Base-by-base conservation (phyloP, 164 flowering plant genomes). In the Vitis vinifera region DNA sequence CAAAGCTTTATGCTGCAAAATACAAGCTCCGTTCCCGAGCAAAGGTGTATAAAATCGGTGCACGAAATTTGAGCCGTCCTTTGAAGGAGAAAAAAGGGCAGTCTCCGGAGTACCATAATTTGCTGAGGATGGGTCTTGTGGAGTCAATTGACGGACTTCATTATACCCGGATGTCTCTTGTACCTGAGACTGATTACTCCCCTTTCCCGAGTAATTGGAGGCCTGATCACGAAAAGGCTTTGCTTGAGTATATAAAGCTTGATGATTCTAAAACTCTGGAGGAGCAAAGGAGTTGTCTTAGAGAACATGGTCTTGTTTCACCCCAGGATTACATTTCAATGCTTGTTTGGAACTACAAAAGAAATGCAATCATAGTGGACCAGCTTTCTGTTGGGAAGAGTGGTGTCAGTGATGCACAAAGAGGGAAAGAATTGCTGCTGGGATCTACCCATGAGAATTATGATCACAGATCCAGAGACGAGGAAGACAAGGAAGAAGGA, bases 261-360 rank as follows among this genome's bases (percentile, higher is more conserved):
- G 87, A 82, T 64, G 88, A 94, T 73, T 83, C 89, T 30, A 86
- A 75, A 78, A 86, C 91, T 7, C 53, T 94, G 63, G 92, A 89
- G 78, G 89, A 88, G 75, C 93, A 89, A 58, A 59, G 79, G 64
- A 62, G 71, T 47, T 80, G 88, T 71, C 81, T 93, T 9, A 76
- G 67, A 68, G 97, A 89, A 61, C 79, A 87, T 60, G 97, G 99
- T 59, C 92, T 93, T 62, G 76, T 95, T 70, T 85, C 97, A 12
- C 99, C 99, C 57, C 97, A 94, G 74, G 98, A 94, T 77, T 87
- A 86, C 74, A 80, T 91, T 63, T 92, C 99, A 58, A 90, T 91
- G 94, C 94, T 95, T 71, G 99, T 95, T 30, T 95, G 99, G 98
- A 95, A 90, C 81, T 93, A 93, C 80, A 93, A 95, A 78, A 87